These are phyloP conservation scores for Melastoma malabathricum DNA, from an alignment of 345 rosid species.

Conservation along the genomic window DNA sequence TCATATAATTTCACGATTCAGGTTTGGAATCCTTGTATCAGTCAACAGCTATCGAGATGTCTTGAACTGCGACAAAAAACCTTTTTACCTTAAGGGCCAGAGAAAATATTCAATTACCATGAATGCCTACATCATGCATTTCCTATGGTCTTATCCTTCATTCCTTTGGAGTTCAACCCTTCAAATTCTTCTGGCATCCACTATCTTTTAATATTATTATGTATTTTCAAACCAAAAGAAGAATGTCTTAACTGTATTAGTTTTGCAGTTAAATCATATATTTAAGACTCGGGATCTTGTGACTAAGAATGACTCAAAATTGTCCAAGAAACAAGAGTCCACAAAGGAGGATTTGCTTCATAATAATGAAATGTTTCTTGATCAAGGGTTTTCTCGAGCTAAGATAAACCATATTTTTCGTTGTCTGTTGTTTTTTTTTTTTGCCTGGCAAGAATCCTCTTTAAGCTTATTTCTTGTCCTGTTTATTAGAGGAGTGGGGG, in stretches of 20 bases:
- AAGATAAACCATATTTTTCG: constrained; percentile 38
- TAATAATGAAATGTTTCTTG: constrained; percentile 44
- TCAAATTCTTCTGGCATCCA: not conserved
- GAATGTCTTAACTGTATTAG: not conserved
- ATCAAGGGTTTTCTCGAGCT: constrained; percentile 94
- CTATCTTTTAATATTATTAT: no score
- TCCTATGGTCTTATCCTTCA: constrained; percentile 28
- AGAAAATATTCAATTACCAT: constrained; percentile 67
- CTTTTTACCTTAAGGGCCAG: constrained; percentile 59
- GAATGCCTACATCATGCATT: constrained; percentile 85
- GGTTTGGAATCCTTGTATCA: constrained; percentile 8
- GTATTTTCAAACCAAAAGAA: no score
- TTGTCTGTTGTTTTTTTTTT: not conserved
- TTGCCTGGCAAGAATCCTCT: not conserved
- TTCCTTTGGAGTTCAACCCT: not conserved
- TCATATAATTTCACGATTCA: no score
- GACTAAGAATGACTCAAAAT: constrained; percentile 58
- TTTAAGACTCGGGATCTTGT: constrained; percentile 64
- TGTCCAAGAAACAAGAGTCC: constrained; percentile 37
- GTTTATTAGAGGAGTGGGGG: no score
- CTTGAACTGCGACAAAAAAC: constrained; percentile 72
- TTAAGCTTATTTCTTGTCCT: no score
- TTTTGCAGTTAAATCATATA: constrained; percentile 75
- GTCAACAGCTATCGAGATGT: constrained; percentile 76
- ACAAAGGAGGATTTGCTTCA: constrained; percentile 26